A percentile compares a stretch with the other conserved stretches of the same genome.
Conservation (phyloP, 345 rosid species). For the Syzygium grande region DNA sequence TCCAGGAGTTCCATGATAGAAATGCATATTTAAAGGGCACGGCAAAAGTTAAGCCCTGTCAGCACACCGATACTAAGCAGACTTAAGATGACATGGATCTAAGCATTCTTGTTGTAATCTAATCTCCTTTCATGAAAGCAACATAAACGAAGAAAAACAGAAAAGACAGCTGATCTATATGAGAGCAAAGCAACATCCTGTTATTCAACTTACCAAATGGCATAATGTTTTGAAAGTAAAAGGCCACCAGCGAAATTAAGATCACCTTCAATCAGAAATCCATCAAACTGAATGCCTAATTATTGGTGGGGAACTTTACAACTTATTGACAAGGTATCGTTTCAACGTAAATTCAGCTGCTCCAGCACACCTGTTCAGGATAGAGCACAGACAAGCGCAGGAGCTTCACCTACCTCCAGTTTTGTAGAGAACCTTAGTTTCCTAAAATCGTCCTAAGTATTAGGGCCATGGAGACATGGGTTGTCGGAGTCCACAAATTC, state of each 20-base stretch:
- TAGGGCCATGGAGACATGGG: slow-evolving; percentile 35
- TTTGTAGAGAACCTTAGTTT: not conserved
- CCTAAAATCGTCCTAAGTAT: slow-evolving; percentile 36
- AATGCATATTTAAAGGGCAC: no score
- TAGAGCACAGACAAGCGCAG: not conserved
- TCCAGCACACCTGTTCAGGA: not conserved
- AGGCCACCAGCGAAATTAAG: not conserved
- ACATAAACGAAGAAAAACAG: not conserved
- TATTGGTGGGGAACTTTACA: not conserved
- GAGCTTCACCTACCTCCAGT: no score
- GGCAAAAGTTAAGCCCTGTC: no score
- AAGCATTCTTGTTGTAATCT: no score
- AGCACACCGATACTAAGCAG: no score
- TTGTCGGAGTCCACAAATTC: slow-evolving; percentile 35
- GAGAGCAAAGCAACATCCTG: not conserved
- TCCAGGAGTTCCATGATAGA: no score
- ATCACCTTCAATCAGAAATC: not conserved
- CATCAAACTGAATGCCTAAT: not conserved
- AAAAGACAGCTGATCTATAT: not conserved
- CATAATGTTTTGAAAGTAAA: not conserved
- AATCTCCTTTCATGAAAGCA: not conserved
- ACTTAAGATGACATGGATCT: no score
- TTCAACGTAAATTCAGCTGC: not conserved
- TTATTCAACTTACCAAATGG: not conserved
- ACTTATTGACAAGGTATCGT: not conserved